A percentile compares a stretch with the other conserved stretches of the same genome.
Evolutionary conservation across 2,329 filamentous ascomycete species (phyloP).

Genomic region (Claviceps monticola): DNA sequence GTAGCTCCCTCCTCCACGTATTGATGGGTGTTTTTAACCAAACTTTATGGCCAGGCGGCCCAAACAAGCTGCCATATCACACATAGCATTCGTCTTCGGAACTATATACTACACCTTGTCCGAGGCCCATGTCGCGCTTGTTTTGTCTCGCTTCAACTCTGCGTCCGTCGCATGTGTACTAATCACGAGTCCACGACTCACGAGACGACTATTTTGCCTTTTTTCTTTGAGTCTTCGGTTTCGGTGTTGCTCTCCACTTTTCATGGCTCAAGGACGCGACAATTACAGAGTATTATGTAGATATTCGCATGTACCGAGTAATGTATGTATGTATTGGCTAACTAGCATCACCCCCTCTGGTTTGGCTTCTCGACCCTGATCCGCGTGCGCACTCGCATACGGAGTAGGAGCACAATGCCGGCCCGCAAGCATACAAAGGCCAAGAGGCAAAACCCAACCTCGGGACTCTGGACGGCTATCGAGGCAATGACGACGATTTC

Average conservation of each 20-base stretch:
- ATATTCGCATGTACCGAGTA: no score
- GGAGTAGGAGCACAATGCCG: not conserved
- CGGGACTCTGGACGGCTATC: not conserved
- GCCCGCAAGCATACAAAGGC: not conserved
- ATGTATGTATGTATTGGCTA: not conserved
- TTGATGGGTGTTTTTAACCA: not conserved
- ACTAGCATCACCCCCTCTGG: not conserved
- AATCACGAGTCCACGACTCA: not conserved
- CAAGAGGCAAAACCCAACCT: constrained; percentile 1
- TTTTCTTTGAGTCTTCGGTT: not conserved
- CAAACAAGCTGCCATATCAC: not conserved
- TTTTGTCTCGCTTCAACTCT: constrained; percentile 6
- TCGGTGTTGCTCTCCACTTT: not conserved
- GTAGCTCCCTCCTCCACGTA: not conserved
- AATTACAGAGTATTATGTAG: no score
- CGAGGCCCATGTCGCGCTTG: constrained; percentile 5
- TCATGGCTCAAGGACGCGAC: not conserved
- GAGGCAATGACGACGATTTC: not conserved
- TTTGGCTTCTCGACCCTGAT: not conserved
- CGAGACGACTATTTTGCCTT: constrained; percentile 1
- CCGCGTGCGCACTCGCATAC: not conserved
- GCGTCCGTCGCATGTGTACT: constrained; percentile 6
- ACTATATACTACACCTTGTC: not conserved
- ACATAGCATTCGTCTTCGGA: not conserved
- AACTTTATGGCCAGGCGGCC: not conserved